Conservation (phyloP, 1,139 yeast species). For the Torulaspora globosa region DNA sequence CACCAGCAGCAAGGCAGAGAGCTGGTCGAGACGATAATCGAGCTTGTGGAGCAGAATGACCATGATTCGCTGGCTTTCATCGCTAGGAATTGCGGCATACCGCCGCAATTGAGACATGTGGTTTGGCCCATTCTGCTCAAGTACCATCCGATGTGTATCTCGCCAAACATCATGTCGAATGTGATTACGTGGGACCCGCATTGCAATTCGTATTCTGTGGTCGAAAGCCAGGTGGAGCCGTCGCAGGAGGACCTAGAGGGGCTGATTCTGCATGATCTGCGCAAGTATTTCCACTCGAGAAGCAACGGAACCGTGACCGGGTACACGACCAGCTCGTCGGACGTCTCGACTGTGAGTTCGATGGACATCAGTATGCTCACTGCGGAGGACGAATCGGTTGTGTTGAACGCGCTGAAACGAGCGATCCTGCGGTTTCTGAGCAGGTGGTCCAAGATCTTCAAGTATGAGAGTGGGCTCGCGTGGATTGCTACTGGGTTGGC, state of each 20-base stretch:
- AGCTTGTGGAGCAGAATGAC: slow-evolving; percentile 36
- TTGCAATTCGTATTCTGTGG: slow-evolving; percentile 14
- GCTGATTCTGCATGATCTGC: slow-evolving; percentile 30
- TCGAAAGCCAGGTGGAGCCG: slow-evolving; percentile 8
- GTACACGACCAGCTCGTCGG: slow-evolving; percentile 13
- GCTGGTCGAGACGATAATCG: slow-evolving; percentile 28
- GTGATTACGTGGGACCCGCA: slow-evolving; percentile 29
- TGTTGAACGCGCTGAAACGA: slow-evolving; percentile 55
- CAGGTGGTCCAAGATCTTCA: slow-evolving; percentile 76
- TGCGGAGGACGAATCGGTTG: slow-evolving; percentile 43
- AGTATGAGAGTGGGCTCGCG: slow-evolving; percentile 75
- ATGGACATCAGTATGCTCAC: slow-evolving; percentile 16
- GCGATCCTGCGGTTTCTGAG: slow-evolving; percentile 60
- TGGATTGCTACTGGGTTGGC: slow-evolving; percentile 89
- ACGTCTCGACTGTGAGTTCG: slow-evolving; percentile 18
- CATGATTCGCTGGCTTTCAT: slow-evolving; percentile 57
- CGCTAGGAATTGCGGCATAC: slow-evolving; percentile 81
- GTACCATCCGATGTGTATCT: slow-evolving; percentile 77
- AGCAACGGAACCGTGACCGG: slow-evolving; percentile 16
- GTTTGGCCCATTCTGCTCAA: slow-evolving; percentile 83
- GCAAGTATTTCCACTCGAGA: slow-evolving; percentile 33
- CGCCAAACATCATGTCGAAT: slow-evolving; percentile 69
- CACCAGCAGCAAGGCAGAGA: slow-evolving; percentile 31
- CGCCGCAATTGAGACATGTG: slow-evolving; percentile 70
- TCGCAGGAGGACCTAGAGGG: slow-evolving; percentile 23